Percentiles rank a stretch among this genome's conserved stretches.
Evolutionary conservation across 192 early-diverging fungal species (phyloP).

Genomic region (Podila horticola): DNA sequence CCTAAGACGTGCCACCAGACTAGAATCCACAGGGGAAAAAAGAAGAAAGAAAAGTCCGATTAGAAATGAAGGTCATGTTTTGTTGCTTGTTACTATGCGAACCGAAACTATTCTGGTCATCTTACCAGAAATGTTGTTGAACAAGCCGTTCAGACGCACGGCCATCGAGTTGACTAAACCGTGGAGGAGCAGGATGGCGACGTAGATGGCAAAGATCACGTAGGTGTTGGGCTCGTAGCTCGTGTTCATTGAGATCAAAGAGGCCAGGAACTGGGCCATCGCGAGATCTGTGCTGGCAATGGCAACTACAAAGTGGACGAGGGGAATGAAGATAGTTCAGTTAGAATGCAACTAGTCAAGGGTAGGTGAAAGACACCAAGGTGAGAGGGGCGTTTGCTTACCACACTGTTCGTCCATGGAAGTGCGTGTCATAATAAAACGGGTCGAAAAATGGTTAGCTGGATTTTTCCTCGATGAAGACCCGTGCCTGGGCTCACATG

Average conservation of each 20-base stretch:
- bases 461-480: too few species aligned
- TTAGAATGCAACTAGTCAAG: not conserved
- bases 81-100: not conserved
- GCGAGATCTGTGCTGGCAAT: slow-evolving; percentile 62
- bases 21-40: not conserved
- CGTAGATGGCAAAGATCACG: slow-evolving; percentile 60
- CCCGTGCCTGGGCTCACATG: too few species aligned
- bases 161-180: slow-evolving; percentile 63
- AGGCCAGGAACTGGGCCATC: slow-evolving; percentile 59
- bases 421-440: too few species aligned
- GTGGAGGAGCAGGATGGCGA: slow-evolving; percentile 61
- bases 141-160: slow-evolving; percentile 54
- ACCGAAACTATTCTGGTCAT: not conserved
- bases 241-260: slow-evolving; percentile 52
- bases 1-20: slow-evolving; percentile 58
- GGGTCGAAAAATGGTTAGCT: too few species aligned
- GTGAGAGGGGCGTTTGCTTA: too few species aligned
- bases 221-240: slow-evolving; percentile 50
- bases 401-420: too few species aligned
- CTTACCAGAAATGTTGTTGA: slow-evolving; percentile 62
- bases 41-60: not conserved
- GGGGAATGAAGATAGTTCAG: not conserved
- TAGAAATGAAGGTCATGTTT: not conserved
- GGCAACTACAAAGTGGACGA: slow-evolving; percentile 29
- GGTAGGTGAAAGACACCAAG: not conserved